Evolutionary conservation across 2,329 filamentous ascomycete species (phyloP).

Genomic region (Aspergillus pseudotamarii): DNA sequence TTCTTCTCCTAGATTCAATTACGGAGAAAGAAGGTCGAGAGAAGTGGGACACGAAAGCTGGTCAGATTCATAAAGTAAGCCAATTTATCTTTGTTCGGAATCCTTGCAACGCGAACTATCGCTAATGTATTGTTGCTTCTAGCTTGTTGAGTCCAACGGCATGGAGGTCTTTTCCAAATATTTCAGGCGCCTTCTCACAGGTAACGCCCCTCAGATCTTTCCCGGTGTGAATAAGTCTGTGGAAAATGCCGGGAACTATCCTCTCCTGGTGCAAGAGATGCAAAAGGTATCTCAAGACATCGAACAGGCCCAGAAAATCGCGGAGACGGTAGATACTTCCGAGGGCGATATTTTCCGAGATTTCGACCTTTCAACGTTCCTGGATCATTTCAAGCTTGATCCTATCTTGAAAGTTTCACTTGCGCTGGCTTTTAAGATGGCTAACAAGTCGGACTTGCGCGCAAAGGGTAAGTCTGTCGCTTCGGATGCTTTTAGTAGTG

Average conservation of each 20-base stretch:
- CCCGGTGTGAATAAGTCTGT: constrained; percentile 72
- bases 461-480: constrained; percentile 71
- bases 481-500: not conserved
- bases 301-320: constrained; percentile 85
- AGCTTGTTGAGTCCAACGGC: constrained; percentile 96
- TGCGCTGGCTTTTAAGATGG: constrained; percentile 83
- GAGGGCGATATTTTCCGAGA: constrained; percentile 94
- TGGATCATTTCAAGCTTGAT: constrained; percentile 95
- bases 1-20: constrained; percentile 88
- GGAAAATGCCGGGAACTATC: constrained; percentile 79
- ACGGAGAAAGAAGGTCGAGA: constrained; percentile 89
- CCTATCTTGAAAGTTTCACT: constrained; percentile 84
- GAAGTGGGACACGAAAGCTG: constrained; percentile 90
- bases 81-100: constrained; percentile 20
- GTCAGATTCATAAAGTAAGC: constrained; percentile 87
- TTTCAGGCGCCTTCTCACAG: constrained; percentile 87
- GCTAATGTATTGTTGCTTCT: not conserved
- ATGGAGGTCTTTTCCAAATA: constrained; percentile 99
- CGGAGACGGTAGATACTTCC: constrained; percentile 85
- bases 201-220: constrained; percentile 91
- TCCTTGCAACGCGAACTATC: not conserved
- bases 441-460: constrained; percentile 78
- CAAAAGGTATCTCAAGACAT: constrained; percentile 79
- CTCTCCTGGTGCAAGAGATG: constrained; percentile 80
- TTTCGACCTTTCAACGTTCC: constrained; percentile 92